Percentiles rank a stretch among this genome's conserved stretches.
These are phyloP conservation scores for Epichloe baconii DNA, from an alignment of 2,329 filamentous ascomycete species.

Conservation along the genomic window DNA sequence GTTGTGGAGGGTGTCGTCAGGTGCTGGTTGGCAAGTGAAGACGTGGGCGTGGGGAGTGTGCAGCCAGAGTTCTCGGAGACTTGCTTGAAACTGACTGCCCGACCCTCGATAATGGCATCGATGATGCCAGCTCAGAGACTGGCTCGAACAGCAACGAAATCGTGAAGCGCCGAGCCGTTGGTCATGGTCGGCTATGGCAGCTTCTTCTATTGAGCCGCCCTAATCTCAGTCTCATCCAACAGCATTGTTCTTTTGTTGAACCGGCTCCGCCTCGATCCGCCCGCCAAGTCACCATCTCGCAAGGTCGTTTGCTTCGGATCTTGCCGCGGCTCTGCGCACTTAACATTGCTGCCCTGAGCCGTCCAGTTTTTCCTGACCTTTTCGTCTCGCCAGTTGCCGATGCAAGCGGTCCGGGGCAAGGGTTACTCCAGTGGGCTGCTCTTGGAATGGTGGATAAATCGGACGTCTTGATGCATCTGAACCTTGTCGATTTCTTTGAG, in stretches of 20 bases:
- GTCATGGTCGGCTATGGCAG: conserved; percentile 41
- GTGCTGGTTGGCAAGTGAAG: conserved; percentile 38
- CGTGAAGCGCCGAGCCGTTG: conserved; percentile 26
- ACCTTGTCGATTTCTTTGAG: conserved; percentile 41
- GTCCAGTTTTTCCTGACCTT: conserved; percentile 23
- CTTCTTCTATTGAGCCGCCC: conserved; percentile 34
- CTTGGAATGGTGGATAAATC: conserved; percentile 36
- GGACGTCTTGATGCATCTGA: conserved; percentile 38
- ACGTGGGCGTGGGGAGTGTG: conserved; percentile 43
- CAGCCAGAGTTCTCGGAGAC: conserved; percentile 35
- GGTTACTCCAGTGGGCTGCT: conserved; percentile 37
- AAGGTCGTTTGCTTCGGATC: conserved; percentile 38
- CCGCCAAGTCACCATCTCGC: conserved; percentile 35
- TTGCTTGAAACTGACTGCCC: conserved; percentile 43
- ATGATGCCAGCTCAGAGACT: not conserved
- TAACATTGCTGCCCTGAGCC: conserved; percentile 28
- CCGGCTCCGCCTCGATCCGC: conserved; percentile 10
- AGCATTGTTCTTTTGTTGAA: conserved; percentile 21
- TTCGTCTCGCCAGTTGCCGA: conserved; percentile 12
- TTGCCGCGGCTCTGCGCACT: conserved; percentile 36
- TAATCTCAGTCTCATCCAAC: conserved; percentile 31
- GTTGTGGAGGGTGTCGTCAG: conserved; percentile 35
- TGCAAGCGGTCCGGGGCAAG: conserved; percentile 17
- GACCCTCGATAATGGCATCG: conserved; percentile 12
- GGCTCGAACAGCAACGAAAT: conserved; percentile 22